Conservation (phyloP, 2,329 filamentous ascomycete species). For the Pestalotiopsis sp. region DNA sequence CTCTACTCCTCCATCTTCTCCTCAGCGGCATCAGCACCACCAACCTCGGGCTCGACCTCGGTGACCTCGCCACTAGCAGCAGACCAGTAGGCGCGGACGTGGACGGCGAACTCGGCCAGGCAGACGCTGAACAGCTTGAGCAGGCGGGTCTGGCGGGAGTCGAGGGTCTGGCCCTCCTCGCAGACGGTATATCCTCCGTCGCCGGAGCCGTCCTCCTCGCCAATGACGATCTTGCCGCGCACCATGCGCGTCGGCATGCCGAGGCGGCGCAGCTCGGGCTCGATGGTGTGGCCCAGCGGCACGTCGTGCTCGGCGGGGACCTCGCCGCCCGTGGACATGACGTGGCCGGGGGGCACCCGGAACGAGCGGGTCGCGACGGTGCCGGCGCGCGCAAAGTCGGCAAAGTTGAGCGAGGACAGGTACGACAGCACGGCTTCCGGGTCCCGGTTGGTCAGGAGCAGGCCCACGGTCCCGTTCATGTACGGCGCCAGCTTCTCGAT, state of each 20-base stretch:
- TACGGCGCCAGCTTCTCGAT: constrained; percentile 70
- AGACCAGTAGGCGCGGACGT: constrained; percentile 74
- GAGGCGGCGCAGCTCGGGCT: constrained; percentile 87
- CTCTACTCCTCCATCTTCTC: background rate
- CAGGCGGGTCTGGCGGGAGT: constrained; percentile 89
- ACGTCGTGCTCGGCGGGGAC: constrained; percentile 81
- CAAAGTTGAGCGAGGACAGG: constrained; percentile 72
- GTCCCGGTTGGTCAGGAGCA: constrained; percentile 84
- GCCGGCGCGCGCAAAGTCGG: constrained; percentile 92
- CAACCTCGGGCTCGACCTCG: constrained; percentile 43
- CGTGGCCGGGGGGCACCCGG: constrained; percentile 78
- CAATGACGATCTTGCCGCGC: constrained; percentile 82
- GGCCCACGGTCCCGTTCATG: constrained; percentile 81
- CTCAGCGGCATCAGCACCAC: constrained; percentile 27
- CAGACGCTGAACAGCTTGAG: constrained; percentile 93
- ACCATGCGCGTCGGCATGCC: constrained; percentile 88
- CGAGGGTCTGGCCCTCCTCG: constrained; percentile 80
- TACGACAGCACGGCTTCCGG: constrained; percentile 70
- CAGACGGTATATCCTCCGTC: constrained; percentile 73
- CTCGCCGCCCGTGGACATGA: constrained; percentile 82
- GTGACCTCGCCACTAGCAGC: constrained; percentile 62
- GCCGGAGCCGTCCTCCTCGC: constrained; percentile 52
- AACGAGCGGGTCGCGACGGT: constrained; percentile 75
- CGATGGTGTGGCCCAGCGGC: constrained; percentile 82
- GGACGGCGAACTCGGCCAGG: constrained; percentile 86